A percentile compares a stretch with the other conserved stretches of the same genome.
Conservation (phyloP, 495 filamentous ascomycete genomes). For the Penicillium coffeae region DNA sequence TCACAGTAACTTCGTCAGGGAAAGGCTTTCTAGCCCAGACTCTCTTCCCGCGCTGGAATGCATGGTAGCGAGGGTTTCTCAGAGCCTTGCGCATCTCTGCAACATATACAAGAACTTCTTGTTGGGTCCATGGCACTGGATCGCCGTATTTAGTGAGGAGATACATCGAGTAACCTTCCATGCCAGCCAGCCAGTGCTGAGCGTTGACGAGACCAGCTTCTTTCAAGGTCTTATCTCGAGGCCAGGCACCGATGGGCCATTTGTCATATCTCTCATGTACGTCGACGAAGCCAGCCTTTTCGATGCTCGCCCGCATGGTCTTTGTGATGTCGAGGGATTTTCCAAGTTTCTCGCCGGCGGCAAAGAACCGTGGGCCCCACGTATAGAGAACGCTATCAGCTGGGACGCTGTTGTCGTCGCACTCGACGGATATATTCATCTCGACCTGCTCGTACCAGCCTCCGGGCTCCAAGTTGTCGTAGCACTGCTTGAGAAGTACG, state of each 20-base stretch:
- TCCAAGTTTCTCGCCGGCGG: background rate
- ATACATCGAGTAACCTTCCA: conserved; percentile 3
- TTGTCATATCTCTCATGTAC: background rate
- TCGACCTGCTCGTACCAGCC: conserved; percentile 54
- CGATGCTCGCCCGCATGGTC: background rate
- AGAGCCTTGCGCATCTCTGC: conserved; percentile 18
- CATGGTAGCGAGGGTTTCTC: conserved; percentile 19
- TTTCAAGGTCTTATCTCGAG: background rate
- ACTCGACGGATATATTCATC: conserved; percentile 27
- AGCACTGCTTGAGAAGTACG: conserved; percentile 19
- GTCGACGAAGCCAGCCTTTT: conserved; percentile 1
- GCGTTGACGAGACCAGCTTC: conserved; percentile 1
- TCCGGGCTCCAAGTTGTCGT: conserved; percentile 26
- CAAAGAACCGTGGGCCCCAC: background rate
- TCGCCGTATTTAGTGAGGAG: conserved; percentile 1
- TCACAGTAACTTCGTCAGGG: background rate
- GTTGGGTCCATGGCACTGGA: background rate
- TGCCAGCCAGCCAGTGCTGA: conserved; percentile 1
- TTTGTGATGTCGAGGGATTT: background rate
- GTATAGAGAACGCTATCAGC: conserved; percentile 21
- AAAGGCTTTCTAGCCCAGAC: background rate
- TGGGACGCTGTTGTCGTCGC: conserved; percentile 39
- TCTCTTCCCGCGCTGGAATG: conserved; percentile 13
- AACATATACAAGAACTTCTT: conserved; percentile 22
- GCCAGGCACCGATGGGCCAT: conserved; percentile 6